Conservation (phyloP, 371 early-diverging fungal species). For the Mucor circinelloides region DNA sequence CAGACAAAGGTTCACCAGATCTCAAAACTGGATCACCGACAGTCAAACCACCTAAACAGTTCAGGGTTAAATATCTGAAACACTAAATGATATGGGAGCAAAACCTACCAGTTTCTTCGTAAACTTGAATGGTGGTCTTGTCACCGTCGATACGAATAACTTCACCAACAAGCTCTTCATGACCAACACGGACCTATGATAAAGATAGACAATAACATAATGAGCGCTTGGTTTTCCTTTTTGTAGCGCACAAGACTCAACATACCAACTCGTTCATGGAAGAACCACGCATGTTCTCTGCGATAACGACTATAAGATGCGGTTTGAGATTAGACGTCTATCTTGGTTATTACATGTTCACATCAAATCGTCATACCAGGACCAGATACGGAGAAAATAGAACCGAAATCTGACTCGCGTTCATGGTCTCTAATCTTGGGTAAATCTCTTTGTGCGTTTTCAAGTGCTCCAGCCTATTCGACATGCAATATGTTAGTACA, state of each 20-base stretch:
- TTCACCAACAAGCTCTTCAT: conserved; percentile 98
- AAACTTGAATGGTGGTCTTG: conserved; percentile 99
- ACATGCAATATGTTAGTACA: background rate
- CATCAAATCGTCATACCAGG: conserved; percentile 76
- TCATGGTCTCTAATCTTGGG: conserved; percentile 89
- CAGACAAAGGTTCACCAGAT: conserved; percentile 98
- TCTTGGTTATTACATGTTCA: background rate
- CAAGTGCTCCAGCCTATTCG: conserved; percentile 79
- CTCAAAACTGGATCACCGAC: conserved; percentile 99
- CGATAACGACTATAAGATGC: conserved; percentile 87
- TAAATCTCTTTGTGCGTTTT: conserved; percentile 77
- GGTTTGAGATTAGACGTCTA: background rate
- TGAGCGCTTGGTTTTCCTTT: background rate
- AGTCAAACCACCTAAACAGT: conserved; percentile 87
- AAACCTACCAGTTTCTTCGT: conserved; percentile 97
- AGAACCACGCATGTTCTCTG: conserved; percentile 98
- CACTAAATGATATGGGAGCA: background rate
- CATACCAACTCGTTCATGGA: conserved; percentile 99
- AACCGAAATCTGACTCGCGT: conserved; percentile 88
- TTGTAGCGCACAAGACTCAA: background rate
- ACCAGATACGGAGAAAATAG: conserved; percentile 97
- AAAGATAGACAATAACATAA: background rate
- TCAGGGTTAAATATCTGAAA: conserved; percentile 16
- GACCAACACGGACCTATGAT: conserved; percentile 95
- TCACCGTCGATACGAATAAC: conserved; percentile 99